Base-by-base conservation (phyloP, 2,329 filamentous ascomycete species). In the Rasamsonia emersonii region DNA sequence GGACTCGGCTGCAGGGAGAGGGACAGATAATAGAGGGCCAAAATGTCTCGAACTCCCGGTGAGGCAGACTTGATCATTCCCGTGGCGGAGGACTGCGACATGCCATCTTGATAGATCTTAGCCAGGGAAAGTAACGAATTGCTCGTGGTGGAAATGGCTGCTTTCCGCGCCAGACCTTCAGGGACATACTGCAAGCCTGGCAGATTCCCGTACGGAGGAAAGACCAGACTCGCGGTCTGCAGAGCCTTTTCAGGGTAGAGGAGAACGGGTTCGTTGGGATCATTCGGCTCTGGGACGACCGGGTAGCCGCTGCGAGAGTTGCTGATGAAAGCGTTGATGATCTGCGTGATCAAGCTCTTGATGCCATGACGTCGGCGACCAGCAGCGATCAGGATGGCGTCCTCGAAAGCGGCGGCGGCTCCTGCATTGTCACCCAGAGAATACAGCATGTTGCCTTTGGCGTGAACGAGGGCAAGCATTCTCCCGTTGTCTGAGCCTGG, bases 401-500 rank as follows among this genome's bases (percentile, higher is more conserved):
- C 86, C 55, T 98, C 91, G 46, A 98, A 98, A 3, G 91, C 86
- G 46, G 78, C 75, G 1, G 89, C 86, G 24, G 91, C 91, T 24
- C 71, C 75, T 23, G 71, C 68, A 42, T 91, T 82, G 43, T 95
- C 81, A 27, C 89, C 89, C 18, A 93, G 64, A 16, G 84, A 78
- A 59, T 98, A 98, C 2, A 96, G 70, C 81, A 96, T 93, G 41
- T 96, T 96, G n/a, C 89, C 91, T 58, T 96, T 98, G 13, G 89
- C 88, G 59, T 98, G 91, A 24, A 96, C 78, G 10, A 98, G 70
- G n/a, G 86, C 83, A 26, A 98, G 71, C 49, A 98, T 86, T 38
- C 91, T 77, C 6, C 89, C 91, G 53, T 95, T 96, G 45, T 98
- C 91, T 25, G 73, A 77, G 2, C 81, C 86, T 4, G 86, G 74